phyloP scores from a whole-genome alignment of 257 asterid species.

The Solanum pennellii region DNA sequence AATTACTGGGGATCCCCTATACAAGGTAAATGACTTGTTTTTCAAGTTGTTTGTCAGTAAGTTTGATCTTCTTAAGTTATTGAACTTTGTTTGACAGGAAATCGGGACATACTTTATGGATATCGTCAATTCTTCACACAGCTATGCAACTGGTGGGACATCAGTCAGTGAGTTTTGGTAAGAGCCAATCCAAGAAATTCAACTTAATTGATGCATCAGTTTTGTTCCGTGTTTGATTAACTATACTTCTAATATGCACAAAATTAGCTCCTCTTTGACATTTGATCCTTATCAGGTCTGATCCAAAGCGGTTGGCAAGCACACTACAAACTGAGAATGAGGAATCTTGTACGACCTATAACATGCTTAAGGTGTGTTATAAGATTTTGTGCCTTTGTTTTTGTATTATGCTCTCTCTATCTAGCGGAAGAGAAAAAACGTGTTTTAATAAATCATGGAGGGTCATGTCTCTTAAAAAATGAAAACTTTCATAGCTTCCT shows the following conservation, averaged over 20 bases:
- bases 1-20: conserved; percentile 73
- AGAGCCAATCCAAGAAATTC: neutral
- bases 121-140: conserved; percentile 72
- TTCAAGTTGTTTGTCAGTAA: neutral
- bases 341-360: conserved; percentile 90
- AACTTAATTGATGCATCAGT: neutral
- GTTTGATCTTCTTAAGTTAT: neutral
- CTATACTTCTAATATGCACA: neutral
- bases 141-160: conserved; percentile 96
- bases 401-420: neutral
- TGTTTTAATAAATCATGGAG: neutral
- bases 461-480: neutral
- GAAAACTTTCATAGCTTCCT: neutral
- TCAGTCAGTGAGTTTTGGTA: conserved; percentile 70
- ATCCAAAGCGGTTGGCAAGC: conserved; percentile 66
- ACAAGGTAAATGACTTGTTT: conserved; percentile 31
- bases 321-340: conserved; percentile 54
- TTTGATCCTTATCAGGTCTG: conserved; percentile 27
- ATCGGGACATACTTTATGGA: conserved; percentile 71
- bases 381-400: neutral
- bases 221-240: neutral
- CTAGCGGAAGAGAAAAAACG: neutral
- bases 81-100: conserved; percentile 39
- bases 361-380: conserved; percentile 77
- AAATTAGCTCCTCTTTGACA: neutral